phyloP scores from a whole-genome alignment of 2,329 filamentous ascomycete genomes.

The Xylariaceae sp. region DNA sequence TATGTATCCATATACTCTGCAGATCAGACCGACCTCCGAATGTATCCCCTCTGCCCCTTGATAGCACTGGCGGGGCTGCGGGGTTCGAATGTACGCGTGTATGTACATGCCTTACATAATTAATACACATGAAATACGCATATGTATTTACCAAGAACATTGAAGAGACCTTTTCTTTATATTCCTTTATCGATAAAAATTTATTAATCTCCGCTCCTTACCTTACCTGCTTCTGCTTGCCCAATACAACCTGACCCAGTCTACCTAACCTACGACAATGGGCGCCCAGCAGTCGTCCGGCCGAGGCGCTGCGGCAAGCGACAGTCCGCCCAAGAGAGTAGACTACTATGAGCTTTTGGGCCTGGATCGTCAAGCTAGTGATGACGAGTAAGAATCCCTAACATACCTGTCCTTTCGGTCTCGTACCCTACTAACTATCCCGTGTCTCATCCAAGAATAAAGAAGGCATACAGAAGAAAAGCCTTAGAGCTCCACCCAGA shows the following conservation, averaged over 20 bases:
- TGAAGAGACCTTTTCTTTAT: too few species aligned
- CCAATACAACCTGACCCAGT: background rate
- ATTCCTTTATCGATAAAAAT: too few species aligned
- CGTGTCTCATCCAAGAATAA: slow-evolving; percentile 62
- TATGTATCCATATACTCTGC: too few species aligned
- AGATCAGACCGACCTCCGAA: too few species aligned
- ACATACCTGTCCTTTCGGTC: background rate
- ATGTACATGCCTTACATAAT: too few species aligned
- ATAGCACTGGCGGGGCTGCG: too few species aligned
- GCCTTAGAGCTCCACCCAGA: slow-evolving; percentile 94
- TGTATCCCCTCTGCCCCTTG: too few species aligned
- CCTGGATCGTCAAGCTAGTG: slow-evolving; percentile 71
- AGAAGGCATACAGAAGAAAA: slow-evolving; percentile 88
- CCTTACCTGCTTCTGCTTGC: background rate
- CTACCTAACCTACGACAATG: slow-evolving; percentile 38
- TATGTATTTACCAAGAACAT: too few species aligned
- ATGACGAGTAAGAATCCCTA: slow-evolving; percentile 69
- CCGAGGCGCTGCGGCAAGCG: slow-evolving; percentile 35
- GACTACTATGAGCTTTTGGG: slow-evolving; percentile 87
- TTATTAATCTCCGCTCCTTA: too few species aligned
- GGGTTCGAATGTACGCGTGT: too few species aligned
- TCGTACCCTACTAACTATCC: background rate
- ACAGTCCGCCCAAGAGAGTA: slow-evolving; percentile 54
- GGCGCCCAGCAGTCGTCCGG: slow-evolving; percentile 59
- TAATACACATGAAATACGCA: too few species aligned